Evolutionary conservation across 108 stramenopile species (phyloP).

Genomic region (Nitzschia sp.): DNA sequence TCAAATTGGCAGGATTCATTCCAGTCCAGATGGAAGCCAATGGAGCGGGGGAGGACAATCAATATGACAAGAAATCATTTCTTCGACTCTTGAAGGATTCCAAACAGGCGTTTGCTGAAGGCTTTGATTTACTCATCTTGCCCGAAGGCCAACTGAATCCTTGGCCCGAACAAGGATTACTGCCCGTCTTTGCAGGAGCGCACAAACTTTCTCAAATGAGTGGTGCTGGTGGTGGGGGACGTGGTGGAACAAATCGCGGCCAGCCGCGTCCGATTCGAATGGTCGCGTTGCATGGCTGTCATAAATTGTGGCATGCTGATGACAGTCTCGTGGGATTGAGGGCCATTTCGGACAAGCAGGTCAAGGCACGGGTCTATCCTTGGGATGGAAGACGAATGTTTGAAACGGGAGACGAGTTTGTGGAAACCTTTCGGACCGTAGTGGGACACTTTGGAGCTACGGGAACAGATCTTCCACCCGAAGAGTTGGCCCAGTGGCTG

Average conservation of each 20-base stretch:
- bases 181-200: conserved; percentile 69
- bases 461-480: no score
- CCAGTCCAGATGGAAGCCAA: conserved; percentile 80
- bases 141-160: conserved; percentile 89
- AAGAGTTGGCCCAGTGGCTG: no score
- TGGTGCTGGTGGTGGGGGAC: no score
- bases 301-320: conserved; percentile 77
- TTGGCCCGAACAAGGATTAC: conserved; percentile 68
- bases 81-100: conserved; percentile 52
- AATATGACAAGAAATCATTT: conserved; percentile 71
- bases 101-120: conserved; percentile 69
- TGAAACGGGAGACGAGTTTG: no score
- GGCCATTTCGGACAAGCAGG: no score
- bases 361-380: no score
- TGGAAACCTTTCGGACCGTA: no score
- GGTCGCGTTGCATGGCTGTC: conserved; percentile 70
- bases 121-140: conserved; percentile 78
- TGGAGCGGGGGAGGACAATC: conserved; percentile 68
- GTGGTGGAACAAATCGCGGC: no score
- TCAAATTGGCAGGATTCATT: conserved; percentile 76
- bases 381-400: no score
- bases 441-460: no score
- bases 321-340: conserved; percentile 62
- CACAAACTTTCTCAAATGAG: conserved; percentile 66
- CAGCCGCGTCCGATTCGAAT: conserved; percentile 75